A percentile compares a stretch with the other conserved stretches of the same genome.
These are phyloP conservation scores for Acacia pycnantha DNA, from an alignment of 331 rosid species.

Conservation along the genomic window DNA sequence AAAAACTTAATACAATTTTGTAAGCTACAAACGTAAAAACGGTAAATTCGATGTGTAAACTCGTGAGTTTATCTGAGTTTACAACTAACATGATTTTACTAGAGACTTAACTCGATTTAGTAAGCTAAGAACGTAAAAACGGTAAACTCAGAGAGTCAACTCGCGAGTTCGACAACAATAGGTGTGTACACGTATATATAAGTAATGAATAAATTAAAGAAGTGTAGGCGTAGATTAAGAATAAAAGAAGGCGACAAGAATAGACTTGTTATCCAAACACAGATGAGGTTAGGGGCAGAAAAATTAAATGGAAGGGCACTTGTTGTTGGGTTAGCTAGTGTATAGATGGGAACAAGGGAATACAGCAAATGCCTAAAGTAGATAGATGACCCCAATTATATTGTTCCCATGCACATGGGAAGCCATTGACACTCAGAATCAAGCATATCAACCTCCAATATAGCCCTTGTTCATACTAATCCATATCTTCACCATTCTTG, in stretches of 20 bases:
- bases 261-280: conserved; percentile 15
- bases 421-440: background rate
- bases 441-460: background rate
- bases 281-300: conserved; percentile 9
- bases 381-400: conserved; percentile 58
- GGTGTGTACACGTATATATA: no score
- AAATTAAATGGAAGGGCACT: conserved; percentile 19
- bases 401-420: conserved; percentile 58
- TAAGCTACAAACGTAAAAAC: no score
- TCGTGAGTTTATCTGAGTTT: no score
- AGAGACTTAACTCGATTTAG: no score
- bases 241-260: conserved; percentile 31
- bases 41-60: no score
- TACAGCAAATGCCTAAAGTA: conserved; percentile 14
- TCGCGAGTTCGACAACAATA: no score
- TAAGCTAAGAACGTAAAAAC: no score
- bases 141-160: no score
- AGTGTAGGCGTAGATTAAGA: background rate
- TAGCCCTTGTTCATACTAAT: background rate
- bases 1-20: no score
- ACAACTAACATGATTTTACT: no score
- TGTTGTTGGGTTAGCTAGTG: background rate
- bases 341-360: background rate
- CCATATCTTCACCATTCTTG: background rate
- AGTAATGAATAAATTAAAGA: background rate